phyloP scores from a whole-genome alignment of 192 early-diverging fungal species.

The Backusella sp. region DNA sequence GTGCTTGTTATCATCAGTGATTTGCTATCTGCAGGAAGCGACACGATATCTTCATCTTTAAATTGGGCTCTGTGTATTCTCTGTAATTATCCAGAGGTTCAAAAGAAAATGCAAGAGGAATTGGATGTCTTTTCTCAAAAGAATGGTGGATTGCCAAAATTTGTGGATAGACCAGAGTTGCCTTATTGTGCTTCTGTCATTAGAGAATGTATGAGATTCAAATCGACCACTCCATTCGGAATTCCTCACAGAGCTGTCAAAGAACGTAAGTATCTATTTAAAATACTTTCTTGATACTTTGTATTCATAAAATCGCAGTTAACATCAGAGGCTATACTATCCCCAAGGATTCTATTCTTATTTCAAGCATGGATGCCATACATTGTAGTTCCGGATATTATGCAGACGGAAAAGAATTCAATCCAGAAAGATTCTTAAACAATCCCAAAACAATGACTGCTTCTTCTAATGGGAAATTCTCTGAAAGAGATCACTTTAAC shows the following conservation, averaged over 20 bases:
- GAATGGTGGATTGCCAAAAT: not conserved
- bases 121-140: constrained; percentile 4
- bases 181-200: constrained; percentile 19
- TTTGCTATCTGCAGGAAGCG: constrained; percentile 1
- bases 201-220: constrained; percentile 18
- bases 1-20: not conserved
- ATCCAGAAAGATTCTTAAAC: constrained; percentile 7
- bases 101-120: constrained; percentile 10
- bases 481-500: constrained; percentile 7
- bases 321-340: not conserved
- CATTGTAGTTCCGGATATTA: not conserved
- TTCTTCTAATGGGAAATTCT: not conserved
- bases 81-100: constrained; percentile 20
- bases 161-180: not conserved
- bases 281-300: not conserved
- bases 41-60: constrained; percentile 12
- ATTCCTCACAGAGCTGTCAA: constrained; percentile 16
- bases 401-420: not conserved
- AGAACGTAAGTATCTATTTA: constrained; percentile 11
- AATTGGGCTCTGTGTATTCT: constrained; percentile 14
- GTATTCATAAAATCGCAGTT: not conserved
- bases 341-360: not conserved
- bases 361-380: not conserved
- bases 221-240: constrained; percentile 7
- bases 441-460: not conserved